Conservation (phyloP, 2,329 filamentous ascomycete species). For the Stemphylium lycopersici region DNA sequence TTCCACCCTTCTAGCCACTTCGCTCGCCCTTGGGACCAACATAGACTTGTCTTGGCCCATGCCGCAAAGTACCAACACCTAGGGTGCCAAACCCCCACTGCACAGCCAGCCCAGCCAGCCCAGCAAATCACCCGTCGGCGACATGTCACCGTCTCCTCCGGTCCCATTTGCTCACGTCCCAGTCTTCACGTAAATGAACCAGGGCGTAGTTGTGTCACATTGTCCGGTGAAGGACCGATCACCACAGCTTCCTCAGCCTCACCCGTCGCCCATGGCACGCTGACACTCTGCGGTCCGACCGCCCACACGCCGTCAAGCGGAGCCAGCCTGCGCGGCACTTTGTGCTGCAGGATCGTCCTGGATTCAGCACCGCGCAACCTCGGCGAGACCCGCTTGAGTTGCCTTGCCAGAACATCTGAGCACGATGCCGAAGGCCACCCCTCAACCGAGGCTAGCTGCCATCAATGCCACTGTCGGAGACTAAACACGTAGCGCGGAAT, state of each 20-base stretch:
- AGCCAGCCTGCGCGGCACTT: neutral
- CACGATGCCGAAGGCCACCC: neutral
- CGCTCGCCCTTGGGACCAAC: neutral
- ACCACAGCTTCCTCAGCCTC: neutral
- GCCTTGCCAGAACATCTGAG: constrained; percentile 2
- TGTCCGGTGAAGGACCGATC: constrained; percentile 13
- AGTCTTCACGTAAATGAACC: constrained; percentile 3
- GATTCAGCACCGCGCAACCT: constrained; percentile 7
- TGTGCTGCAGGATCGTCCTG: constrained; percentile 3
- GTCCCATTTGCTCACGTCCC: constrained; percentile 1
- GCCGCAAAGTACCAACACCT: constrained; percentile 9
- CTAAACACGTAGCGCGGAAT: constrained; percentile 11
- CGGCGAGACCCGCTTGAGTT: constrained; percentile 17
- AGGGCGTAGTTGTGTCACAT: constrained; percentile 11
- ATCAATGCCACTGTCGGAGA: constrained; percentile 1
- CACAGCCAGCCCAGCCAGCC: neutral
- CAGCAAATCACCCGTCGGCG: constrained; percentile 13
- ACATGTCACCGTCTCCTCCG: constrained; percentile 8
- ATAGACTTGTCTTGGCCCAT: constrained; percentile 15
- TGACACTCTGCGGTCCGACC: constrained; percentile 2
- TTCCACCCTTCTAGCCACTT: constrained; percentile 17
- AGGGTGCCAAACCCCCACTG: constrained; percentile 5
- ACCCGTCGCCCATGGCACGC: neutral
- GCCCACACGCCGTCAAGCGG: constrained; percentile 4
- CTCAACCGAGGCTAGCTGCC: constrained; percentile 1